phyloP scores from a whole-genome alignment of 208 protist genomes.

The Acanthamoeba castellanii region DNA sequence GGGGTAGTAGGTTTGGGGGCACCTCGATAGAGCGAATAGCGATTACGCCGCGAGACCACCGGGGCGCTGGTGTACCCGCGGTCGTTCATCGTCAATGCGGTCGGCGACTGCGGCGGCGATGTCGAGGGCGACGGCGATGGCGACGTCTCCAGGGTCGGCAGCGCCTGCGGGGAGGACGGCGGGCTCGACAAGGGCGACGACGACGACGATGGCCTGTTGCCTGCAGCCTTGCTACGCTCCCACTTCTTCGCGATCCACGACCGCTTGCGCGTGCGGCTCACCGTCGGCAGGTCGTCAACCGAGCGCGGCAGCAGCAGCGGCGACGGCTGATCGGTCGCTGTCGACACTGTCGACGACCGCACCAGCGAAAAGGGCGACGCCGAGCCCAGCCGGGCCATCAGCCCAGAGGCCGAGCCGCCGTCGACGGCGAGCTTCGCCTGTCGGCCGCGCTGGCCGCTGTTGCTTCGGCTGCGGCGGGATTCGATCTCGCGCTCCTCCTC shows the following conservation, averaged over 20 bases:
- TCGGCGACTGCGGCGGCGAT: neutral
- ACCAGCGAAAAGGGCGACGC: neutral
- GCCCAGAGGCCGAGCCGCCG: neutral
- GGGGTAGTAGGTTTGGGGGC: too few relatives aligned
- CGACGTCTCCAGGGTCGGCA: too few relatives aligned
- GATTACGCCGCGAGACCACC: neutral
- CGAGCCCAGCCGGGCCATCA: neutral
- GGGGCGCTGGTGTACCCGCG: slow-evolving; percentile 22
- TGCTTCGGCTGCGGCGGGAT: neutral
- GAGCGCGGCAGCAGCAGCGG: neutral
- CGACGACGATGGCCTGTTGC: neutral
- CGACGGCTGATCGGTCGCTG: neutral
- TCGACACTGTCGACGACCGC: neutral
- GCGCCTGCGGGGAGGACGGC: too few relatives aligned
- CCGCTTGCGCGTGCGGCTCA: neutral
- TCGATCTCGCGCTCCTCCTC: neutral
- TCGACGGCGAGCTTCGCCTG: neutral
- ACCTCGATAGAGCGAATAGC: neutral
- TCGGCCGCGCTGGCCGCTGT: neutral
- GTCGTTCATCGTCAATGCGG: neutral
- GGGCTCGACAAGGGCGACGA: too few relatives aligned
- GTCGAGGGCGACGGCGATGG: neutral
- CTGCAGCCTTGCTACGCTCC: neutral
- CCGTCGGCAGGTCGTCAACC: slow-evolving; percentile 1
- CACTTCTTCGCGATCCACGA: slow-evolving; percentile 35